Evolutionary conservation across 1,284 basidiomycete species (phyloP), one percentile per base, ranked within the genome.

Genomic region (Schizophyllum amplum): DNA sequence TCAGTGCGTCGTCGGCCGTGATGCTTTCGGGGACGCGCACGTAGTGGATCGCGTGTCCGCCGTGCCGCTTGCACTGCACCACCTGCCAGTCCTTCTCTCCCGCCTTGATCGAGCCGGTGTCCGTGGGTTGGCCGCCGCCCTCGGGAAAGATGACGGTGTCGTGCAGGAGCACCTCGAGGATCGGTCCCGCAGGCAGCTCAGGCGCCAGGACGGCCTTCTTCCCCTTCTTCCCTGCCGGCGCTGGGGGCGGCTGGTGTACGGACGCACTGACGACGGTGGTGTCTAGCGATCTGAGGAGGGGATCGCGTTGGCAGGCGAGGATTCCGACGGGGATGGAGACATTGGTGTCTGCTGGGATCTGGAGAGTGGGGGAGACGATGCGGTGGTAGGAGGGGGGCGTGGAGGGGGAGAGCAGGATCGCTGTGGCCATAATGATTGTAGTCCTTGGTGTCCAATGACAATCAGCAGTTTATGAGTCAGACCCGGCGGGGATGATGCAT

Each of bases 61-160:
- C 88, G 51, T 81, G 77, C 53, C 92, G 74, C 61, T 87, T 81
- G 47, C 83, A 83, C 62, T 89, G 83, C 11, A 85, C 71, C n/a
- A 94, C 83, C 15, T 80, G 72, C 78, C 85, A 88, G 4, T 70
- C 61, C 4, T 66, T 69, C 13, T 75, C 73, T 56, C 80, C 70
- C 0, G 75, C 75, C 5, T 65, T 76, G 21, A 94, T 72, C 7
- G 75, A 56, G 0, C 92, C 92, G 22, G 83, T 84, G 66, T 94
- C 92, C 4, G 84, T 85, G 0, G 90, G 89, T 64, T 95, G 92
- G 2, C 90, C 91, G 15, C 92, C 92, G 13, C 91, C 90, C 71
- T 94, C 92, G 0, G 92, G 92, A 66, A 94, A 94, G 50, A 93
- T 79, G n/a, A 92, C 77, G 1, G 90, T 93, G 68, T 94, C 92